Evolutionary conservation across 371 early-diverging fungal genomes (phyloP), one percentile per base, ranked within the genome.

Genomic region (Mucor irregularis): DNA sequence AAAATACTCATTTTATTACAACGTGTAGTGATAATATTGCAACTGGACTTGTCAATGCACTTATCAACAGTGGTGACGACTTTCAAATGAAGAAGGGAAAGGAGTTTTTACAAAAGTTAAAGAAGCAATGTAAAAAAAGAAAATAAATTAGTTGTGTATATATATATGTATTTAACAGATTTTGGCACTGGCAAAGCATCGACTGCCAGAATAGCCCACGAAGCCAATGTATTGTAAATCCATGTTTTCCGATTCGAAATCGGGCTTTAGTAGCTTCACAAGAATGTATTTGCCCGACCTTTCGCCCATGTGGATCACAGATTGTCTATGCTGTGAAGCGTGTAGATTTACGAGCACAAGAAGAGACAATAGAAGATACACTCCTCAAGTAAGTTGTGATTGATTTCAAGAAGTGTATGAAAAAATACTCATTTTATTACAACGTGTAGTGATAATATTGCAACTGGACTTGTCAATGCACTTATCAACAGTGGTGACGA

Each of bases 1-100:
- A 45, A 14, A 24, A 26, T 29, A 11, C 31, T 24, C 13, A 8
- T 43, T 38, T 44, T 21, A 24, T 43, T 42, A 2, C 42, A 34
- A 17, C 45, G 13, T 31, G 0, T 21, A 69, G 69, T 53, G 69
- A 69, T 42, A 60, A 55, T 38, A 64, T 69, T 45, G 64, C 61
- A 3, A 37, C 13, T 6, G 64, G 62, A 13, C 26, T 69, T n/a
- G 50, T 64, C 14, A 69, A 69, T 53, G 53, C 58, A 5, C 28
- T 69, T 11, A 35, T 64, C 3, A 69, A 69, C 33, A 69, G 62
- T 53, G 55, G 59, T 16, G 59, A 57, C 19, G 37, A 58, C 0
- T 13, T 33, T 6, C 58, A 69, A 22, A 46, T 62, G 0, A 37
- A 47, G 16, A 47, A 61, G 24, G 69, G 64, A 13, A 45, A 46